A percentile compares a stretch with the other conserved stretches of the same genome.
These are phyloP conservation scores for Liquidambar formosana DNA, from an alignment of 164 flowering plant genomes.

Conservation along the genomic window DNA sequence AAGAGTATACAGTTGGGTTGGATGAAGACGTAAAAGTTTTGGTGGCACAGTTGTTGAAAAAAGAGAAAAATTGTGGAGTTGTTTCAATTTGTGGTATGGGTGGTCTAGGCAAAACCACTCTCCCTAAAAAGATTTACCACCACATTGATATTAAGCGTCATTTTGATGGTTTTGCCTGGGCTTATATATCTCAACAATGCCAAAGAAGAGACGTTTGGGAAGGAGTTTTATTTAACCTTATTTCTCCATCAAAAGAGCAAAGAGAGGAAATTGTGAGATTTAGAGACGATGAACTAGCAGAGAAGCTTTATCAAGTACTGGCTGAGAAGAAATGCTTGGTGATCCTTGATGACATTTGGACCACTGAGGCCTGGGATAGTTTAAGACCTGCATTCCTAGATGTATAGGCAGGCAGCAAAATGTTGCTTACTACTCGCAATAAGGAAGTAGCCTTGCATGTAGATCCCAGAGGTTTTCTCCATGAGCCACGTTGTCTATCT, in stretches of 20 bases:
- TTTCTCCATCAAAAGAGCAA: background rate
- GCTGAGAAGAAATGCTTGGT: constrained; percentile 13
- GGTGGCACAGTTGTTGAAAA: constrained; percentile 12
- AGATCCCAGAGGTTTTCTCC: background rate
- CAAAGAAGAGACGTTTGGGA: too few species aligned
- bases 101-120: too few species aligned
- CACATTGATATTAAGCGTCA: too few species aligned
- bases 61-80: too few species aligned
- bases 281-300: too few species aligned
- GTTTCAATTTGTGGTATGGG: constrained; percentile 36
- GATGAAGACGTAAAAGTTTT: constrained; percentile 12
- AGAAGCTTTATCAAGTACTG: constrained; percentile 4
- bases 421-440: too few species aligned
- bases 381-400: constrained; percentile 32
- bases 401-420: constrained; percentile 24
- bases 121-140: constrained; percentile 30
- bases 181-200: too few species aligned
- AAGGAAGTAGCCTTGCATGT: constrained; percentile 25
- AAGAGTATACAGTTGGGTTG: too few species aligned
- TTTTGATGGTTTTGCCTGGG: too few species aligned
- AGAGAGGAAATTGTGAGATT: background rate
- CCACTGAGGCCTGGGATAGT: too few species aligned
- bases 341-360: too few species aligned
- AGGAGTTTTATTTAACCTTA: too few species aligned
- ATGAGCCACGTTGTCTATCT: constrained; percentile 6